Base-by-base conservation (phyloP, 352 stramenopile species). In the Plasmopara muralis region DNA sequence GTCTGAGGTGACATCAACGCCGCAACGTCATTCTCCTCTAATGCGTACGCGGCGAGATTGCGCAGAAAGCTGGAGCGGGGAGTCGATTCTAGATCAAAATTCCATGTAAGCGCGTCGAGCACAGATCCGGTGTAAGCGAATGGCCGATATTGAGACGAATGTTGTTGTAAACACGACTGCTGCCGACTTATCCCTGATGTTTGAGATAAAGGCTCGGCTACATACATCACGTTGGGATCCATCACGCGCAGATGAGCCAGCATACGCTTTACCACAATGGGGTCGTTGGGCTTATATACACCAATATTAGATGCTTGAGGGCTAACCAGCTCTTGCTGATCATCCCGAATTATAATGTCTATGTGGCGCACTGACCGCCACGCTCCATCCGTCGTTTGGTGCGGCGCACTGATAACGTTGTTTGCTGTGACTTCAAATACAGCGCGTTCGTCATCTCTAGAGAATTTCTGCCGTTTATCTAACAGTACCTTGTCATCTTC, bases 281-380 rank as follows among this genome's bases (percentile, higher is more conserved):
- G 34, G 41, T 80, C 68, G 34, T 92, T 92, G 13, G 77, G 81
- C 15, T 85, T 75, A 47, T 88, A 89, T 29, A 92, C 78, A 9
- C 74, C 77, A 53, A 90, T 78, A 50, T 93, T 93, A 7, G 77
- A 85, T 25, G 77, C 80, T 18, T 89, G 63, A 14, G 81, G 57
- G 28, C 62, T 66, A 12, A 88, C 74, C 4, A 75, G 46, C 13
- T 60, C 43, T 40, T 77, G 66, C 48, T 91, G 77, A 8, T 72
- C 50, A 18, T 68, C 48, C 20, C 59, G 51, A 39, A 91, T 66
- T 18, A 47, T 46, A 18, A 91, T 49, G 16, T 91, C 78, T 38
- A 91, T 81, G 30, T 89, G 81, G 6, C 73, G 76, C 46, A 91
- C 81, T 6, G 76, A 87, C 16, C 78, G 70, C 63, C 55, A 76